Conservation (phyloP, 352 stramenopile species). For the Globisporangium nagaii region DNA sequence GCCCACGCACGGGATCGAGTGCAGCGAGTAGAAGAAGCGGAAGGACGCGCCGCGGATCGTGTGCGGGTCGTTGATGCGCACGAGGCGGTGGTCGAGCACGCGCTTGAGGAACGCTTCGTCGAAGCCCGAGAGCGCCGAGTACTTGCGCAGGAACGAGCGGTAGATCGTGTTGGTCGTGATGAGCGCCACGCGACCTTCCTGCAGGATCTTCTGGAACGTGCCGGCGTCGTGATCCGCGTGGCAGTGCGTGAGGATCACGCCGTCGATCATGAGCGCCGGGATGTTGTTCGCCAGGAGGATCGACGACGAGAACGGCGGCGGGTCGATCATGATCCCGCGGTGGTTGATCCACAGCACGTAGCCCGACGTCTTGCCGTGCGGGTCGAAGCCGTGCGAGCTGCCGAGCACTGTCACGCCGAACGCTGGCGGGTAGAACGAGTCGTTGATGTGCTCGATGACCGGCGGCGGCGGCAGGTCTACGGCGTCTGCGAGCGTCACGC, state of each 20-base stretch:
- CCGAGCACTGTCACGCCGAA: constrained; percentile 95
- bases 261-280: constrained; percentile 91
- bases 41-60: constrained; percentile 93
- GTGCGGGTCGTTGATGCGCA: constrained; percentile 92
- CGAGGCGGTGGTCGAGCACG: constrained; percentile 88
- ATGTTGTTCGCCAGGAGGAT: constrained; percentile 87
- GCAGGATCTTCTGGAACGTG: constrained; percentile 96
- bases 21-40: constrained; percentile 95
- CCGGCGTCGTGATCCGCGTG: constrained; percentile 96
- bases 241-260: constrained; percentile 95
- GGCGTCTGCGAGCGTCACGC: constrained; percentile 46
- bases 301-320: constrained; percentile 87
- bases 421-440: constrained; percentile 90
- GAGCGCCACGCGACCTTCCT: constrained; percentile 90
- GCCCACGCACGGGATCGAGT: constrained; percentile 94
- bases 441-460: constrained; percentile 27
- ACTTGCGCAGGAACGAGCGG: constrained; percentile 95
- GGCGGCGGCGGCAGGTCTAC: constrained; percentile 49
- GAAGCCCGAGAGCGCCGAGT: constrained; percentile 91
- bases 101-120: constrained; percentile 88
- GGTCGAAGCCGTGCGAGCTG: constrained; percentile 95
- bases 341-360: constrained; percentile 98
- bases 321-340: constrained; percentile 96
- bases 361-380: constrained; percentile 90
- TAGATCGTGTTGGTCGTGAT: constrained; percentile 97